Evolutionary conservation across 129 eudicot genomes (phyloP).

Genomic region (Escallonia rubra): DNA sequence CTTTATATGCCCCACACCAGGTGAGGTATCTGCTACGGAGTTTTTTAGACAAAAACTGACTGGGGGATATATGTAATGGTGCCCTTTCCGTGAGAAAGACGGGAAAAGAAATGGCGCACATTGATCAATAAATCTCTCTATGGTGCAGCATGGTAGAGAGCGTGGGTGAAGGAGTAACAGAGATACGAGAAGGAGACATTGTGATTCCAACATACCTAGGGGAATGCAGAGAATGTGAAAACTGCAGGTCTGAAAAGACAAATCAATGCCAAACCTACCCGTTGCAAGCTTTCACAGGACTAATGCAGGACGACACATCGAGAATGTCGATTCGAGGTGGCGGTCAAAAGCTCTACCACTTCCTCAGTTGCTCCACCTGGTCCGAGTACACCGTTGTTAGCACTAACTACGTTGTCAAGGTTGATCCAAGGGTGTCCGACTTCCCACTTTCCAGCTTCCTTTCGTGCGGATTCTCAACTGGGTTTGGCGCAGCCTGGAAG

Average conservation of each 20-base stretch:
- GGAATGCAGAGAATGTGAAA: slow-evolving; percentile 9
- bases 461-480: slow-evolving; percentile 26
- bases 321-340: slow-evolving; percentile 11
- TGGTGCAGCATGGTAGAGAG: slow-evolving; percentile 11
- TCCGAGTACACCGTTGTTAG: slow-evolving; percentile 25
- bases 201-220: slow-evolving; percentile 12
- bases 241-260: slow-evolving; percentile 9
- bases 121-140: background rate
- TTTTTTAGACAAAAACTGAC: no score
- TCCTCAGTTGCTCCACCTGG: slow-evolving; percentile 31
- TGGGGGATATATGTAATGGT: no score
- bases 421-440: slow-evolving; percentile 16
- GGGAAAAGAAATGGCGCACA: no score
- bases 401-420: slow-evolving; percentile 20
- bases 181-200: background rate
- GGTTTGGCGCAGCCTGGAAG: slow-evolving; percentile 29
- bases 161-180: slow-evolving; percentile 5
- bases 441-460: slow-evolving; percentile 35
- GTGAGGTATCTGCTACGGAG: no score
- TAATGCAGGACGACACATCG: slow-evolving; percentile 17
- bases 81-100: no score
- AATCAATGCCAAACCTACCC: slow-evolving; percentile 10
- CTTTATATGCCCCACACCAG: no score
- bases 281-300: slow-evolving; percentile 10
- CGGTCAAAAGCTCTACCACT: slow-evolving; percentile 16